Base-by-base conservation (phyloP, 2,329 filamentous ascomycete species). In the Penicillium sp. region DNA sequence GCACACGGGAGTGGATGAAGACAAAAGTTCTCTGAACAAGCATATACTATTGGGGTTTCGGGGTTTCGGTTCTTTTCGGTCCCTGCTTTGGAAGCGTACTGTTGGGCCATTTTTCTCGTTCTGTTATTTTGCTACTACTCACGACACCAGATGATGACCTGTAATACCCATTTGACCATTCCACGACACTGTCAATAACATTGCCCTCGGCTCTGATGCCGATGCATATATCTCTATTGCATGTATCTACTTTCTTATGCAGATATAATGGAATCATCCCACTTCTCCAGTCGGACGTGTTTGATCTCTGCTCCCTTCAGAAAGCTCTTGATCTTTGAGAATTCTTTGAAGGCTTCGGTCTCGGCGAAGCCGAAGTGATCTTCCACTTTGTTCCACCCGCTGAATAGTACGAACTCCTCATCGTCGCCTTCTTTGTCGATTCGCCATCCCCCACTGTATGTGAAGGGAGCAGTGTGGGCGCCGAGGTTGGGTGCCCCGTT, bases 1-100 rank as follows among this genome's bases (percentile, higher is more conserved):
- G 88, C 3, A 92, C 90, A 36, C 90, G 88, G 59, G 90, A 95
- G 70, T 95, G 90, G 91, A 91, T 94, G 84, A 88, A 88, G 73
- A 83, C 86, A 16, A 88, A 88, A 72, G 83, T 87, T 56, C 73
- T 95, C 56, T 88, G 57, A 71, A 43, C 49, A 18, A 45, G 44
- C 44, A 50, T 51, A 30, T 51, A 16, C 35, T 11, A 39, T n/a
- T 46, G 28, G 44, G 16, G 28, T 54, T 50, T 25, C 35, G 48
- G 42, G 42, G 39, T 31, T 44, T 38, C n/a, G 31, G 3, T 22
- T 40, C 27, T 44, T 38, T 40, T 35, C 46, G 35, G 13, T 38
- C 33, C 16, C 2, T 2, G 8, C 35, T 46, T 48, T 50, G 42
- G 30, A 31, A 20, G 43, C 24, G 11, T 44, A 44, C 44, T 16